phyloP scores from a whole-genome alignment of 2,329 filamentous ascomycete species.

The Arthroderma sp. region DNA sequence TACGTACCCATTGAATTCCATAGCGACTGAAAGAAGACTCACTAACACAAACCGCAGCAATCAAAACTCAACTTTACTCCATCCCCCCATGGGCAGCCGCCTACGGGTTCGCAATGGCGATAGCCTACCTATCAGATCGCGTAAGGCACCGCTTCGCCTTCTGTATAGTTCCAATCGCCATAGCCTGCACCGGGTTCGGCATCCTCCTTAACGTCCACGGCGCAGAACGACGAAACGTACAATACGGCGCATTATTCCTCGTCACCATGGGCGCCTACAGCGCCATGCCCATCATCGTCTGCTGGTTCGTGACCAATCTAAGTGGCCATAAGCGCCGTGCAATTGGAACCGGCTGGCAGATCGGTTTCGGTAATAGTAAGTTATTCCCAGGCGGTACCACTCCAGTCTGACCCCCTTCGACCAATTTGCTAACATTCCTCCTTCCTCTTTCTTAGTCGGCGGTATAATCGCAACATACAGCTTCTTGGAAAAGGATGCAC shows the following conservation, averaged over 20 bases:
- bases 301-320: slow-evolving; percentile 73
- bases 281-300: slow-evolving; percentile 79
- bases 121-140: slow-evolving; percentile 61
- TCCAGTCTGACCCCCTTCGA: background rate
- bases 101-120: slow-evolving; percentile 63
- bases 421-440: background rate
- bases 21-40: background rate
- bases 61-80: slow-evolving; percentile 38
- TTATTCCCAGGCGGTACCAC: background rate
- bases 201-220: slow-evolving; percentile 62
- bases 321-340: slow-evolving; percentile 57
- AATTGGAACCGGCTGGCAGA: slow-evolving; percentile 62
- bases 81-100: slow-evolving; percentile 54
- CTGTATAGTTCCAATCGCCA: slow-evolving; percentile 51
- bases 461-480: slow-evolving; percentile 65
- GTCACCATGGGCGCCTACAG: slow-evolving; percentile 68
- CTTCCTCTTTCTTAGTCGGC: slow-evolving; percentile 36
- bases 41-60: slow-evolving; percentile 20
- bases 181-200: slow-evolving; percentile 61
- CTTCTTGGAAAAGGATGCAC: slow-evolving; percentile 54
- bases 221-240: slow-evolving; percentile 40
- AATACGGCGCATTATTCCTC: slow-evolving; percentile 73
- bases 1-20: slow-evolving; percentile 13
- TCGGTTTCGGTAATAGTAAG: slow-evolving; percentile 57
- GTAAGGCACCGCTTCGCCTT: slow-evolving; percentile 62